These are phyloP conservation scores for Mycogone perniciosa DNA, from an alignment of 2,329 filamentous ascomycete species.

Conservation along the genomic window DNA sequence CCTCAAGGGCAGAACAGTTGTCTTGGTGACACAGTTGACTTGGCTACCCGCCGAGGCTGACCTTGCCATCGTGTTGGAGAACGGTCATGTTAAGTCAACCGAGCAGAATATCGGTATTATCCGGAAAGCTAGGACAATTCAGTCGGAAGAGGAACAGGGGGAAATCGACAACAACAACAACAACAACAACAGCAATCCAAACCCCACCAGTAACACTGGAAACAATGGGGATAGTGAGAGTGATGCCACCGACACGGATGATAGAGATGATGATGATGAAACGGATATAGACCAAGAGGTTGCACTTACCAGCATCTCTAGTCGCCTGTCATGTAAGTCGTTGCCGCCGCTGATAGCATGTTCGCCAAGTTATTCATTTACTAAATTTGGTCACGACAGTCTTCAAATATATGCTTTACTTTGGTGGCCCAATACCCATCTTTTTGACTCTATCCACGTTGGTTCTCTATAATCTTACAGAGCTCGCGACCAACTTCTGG, in stretches of 20 bases:
- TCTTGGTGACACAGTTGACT: conserved; percentile 43
- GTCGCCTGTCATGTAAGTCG: no score
- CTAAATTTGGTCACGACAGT: neutral
- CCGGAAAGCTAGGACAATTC: conserved; percentile 20
- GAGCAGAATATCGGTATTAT: conserved; percentile 33
- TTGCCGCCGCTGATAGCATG: no score
- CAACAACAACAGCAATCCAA: neutral
- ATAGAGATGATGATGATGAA: no score
- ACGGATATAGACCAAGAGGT: no score
- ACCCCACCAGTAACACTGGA: no score
- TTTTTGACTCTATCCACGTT: neutral
- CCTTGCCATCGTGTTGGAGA: conserved; percentile 31
- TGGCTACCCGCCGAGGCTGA: conserved; percentile 39
- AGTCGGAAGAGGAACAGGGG: neutral
- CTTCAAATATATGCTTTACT: conserved; percentile 2
- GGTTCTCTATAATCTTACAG: neutral
- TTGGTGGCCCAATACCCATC: neutral
- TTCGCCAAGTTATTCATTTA: no score
- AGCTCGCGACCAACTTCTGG: neutral
- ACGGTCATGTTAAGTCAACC: conserved; percentile 28
- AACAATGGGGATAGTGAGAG: no score
- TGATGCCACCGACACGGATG: no score
- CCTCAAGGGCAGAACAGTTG: conserved; percentile 40
- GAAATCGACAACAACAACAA: neutral
- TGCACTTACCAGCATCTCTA: no score